A percentile compares a stretch with the other conserved stretches of the same genome.
phyloP scores from a whole-genome alignment of 1,139 yeast species.

The Trichomonascaceae sp. region DNA sequence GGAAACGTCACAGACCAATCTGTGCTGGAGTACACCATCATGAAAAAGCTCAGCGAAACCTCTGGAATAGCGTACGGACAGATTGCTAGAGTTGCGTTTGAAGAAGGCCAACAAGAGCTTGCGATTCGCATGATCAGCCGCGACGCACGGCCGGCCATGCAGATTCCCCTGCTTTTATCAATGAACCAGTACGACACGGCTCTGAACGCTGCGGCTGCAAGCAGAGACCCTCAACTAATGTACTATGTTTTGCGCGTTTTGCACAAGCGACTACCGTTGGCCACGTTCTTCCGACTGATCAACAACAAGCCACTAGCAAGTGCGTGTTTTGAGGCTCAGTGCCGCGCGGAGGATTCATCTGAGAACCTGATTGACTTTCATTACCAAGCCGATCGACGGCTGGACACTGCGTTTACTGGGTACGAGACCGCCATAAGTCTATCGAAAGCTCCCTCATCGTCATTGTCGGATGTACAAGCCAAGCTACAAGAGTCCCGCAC shows the following conservation, averaged over 20 bases:
- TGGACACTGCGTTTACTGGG: slow-evolving; percentile 33
- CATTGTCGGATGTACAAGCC: slow-evolving; percentile 8
- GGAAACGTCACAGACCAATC: slow-evolving; percentile 43
- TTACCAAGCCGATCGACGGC: slow-evolving; percentile 45
- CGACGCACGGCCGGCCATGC: slow-evolving; percentile 54
- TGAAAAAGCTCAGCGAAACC: slow-evolving; percentile 30
- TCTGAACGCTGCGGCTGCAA: slow-evolving; percentile 51
- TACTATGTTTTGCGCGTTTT: slow-evolving; percentile 46
- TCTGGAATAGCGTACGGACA: slow-evolving; percentile 43
- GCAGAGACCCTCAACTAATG: slow-evolving; percentile 53
- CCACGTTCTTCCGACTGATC: slow-evolving; percentile 43
- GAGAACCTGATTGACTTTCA: slow-evolving; percentile 37
- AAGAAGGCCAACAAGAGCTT: slow-evolving; percentile 66
- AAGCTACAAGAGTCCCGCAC: slow-evolving; percentile 17
- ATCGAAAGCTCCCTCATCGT: neutral
- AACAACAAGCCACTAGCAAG: slow-evolving; percentile 33
- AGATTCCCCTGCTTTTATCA: slow-evolving; percentile 49
- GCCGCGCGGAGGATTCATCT: slow-evolving; percentile 23
- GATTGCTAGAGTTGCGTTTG: slow-evolving; percentile 59
- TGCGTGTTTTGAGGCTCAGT: slow-evolving; percentile 32
- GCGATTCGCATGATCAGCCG: slow-evolving; percentile 52
- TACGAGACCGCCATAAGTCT: slow-evolving; percentile 19
- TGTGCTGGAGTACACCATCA: slow-evolving; percentile 39
- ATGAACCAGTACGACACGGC: slow-evolving; percentile 69
- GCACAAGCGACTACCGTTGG: slow-evolving; percentile 33